Base-by-base conservation (phyloP, 1,284 basidiomycete genomes). In the Testicularia cyperi region DNA sequence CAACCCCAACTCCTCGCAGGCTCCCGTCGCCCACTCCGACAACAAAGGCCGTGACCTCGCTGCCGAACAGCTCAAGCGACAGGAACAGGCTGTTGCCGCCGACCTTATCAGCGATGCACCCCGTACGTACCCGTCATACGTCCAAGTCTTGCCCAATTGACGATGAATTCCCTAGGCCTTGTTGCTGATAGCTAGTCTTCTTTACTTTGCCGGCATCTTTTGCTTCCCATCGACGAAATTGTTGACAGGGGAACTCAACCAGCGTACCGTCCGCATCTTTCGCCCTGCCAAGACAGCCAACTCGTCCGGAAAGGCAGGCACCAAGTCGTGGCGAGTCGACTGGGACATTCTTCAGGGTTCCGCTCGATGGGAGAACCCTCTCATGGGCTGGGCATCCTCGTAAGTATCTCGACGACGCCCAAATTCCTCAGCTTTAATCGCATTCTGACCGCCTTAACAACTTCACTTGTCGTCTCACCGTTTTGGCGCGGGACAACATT, bases 281-380 rank as follows among this genome's bases (percentile, higher is more conserved):
- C 88, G 92, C 75, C 90, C 92, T 1, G 86, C 92, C 18, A 88
- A 90, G 65, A 91, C 90, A 63, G 94, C 92, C 8, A 97, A 94
- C 84, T 92, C 96, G 78, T 92, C 89, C 39, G 92, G 90, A 39
- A 83, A 65, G 54, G 86, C 85, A 38, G 92, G 94, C 79, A 86
- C 86, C 18, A 84, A 86, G 68, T 84, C 87, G 69, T 98, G 94
- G 94, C 82, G 90, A 62, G 85, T 98, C 72, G 94, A 98, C 79
- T 98, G 87, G 81, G 94, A 98, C 71, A 86, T 86, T 48, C 80
- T 97, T 15, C 85, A 85, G 62, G 90, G 92, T 31, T 86, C 83
- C 24, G 92, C 88, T 12, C 83, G 94, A 53, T 98, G 94, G 94
- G 92, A 96, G 82, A 97, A 97, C 77, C 90, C 91, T n/a, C 79